A percentile compares a stretch with the other conserved stretches of the same genome.
Conservation (phyloP, 129 eudicot genomes). For the carrot (Daucus carota) region DH1_v3.0 NC_030385.2:37289501-37290000, state of each 20-base stretch:
- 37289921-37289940: slow-evolving; percentile 11
- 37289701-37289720: slow-evolving; percentile 47
- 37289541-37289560: background rate
- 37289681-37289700: background rate
- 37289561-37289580: background rate
- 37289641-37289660: background rate
- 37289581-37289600: background rate
- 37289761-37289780: slow-evolving; percentile 69
- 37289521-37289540: slow-evolving; percentile 30
- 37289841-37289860: slow-evolving; percentile 54
- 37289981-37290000: background rate
- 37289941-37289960: background rate
- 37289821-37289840: slow-evolving; percentile 58
- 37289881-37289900: slow-evolving; percentile 83
- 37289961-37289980: background rate
- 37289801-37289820: slow-evolving; percentile 32
- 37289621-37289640: background rate
- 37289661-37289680: background rate
- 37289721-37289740: slow-evolving; percentile 81
- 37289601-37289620: background rate
- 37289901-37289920: slow-evolving; percentile 56
- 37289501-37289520: slow-evolving; percentile 54
- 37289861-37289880: slow-evolving; percentile 67
- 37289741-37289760: slow-evolving; percentile 49
- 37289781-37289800: slow-evolving; percentile 23